A percentile compares a stretch with the other conserved stretches of the same genome.
Evolutionary conservation across 768 basidiomycete genomes (phyloP).

Genomic region (Omphalotus guepiniiformis): DNA sequence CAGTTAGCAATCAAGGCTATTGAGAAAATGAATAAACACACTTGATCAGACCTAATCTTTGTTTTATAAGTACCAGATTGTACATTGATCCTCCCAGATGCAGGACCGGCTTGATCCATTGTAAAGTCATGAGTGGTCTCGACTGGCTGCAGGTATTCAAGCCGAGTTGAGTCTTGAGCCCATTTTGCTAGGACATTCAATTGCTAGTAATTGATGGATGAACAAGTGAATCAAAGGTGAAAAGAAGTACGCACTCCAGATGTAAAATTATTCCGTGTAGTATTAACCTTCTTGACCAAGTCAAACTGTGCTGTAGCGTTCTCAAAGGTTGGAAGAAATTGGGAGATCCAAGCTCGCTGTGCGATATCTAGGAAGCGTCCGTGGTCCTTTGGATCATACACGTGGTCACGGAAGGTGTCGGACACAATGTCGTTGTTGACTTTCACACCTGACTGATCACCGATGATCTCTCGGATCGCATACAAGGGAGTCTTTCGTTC

Average conservation of each 20-base stretch:
- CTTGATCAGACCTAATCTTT: conserved; percentile 31
- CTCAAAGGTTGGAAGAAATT: conserved; percentile 37
- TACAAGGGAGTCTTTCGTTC: conserved; percentile 33
- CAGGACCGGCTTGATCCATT: conserved; percentile 18
- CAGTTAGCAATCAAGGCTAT: not conserved
- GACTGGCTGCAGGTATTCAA: conserved; percentile 45
- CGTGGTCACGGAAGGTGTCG: conserved; percentile 30
- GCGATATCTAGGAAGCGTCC: conserved; percentile 33
- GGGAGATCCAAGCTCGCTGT: conserved; percentile 47
- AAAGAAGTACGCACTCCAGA: conserved; percentile 27
- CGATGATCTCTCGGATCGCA: conserved; percentile 38
- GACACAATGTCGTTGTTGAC: conserved; percentile 34
- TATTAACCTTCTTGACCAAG: conserved; percentile 41
- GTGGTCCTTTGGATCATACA: conserved; percentile 23
- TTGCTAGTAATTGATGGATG: conserved; percentile 18
- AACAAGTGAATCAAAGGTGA: not conserved
- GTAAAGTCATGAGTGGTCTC: conserved; percentile 39
- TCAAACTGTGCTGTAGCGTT: conserved; percentile 40
- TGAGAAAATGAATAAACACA: conserved; percentile 17
- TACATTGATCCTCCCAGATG: conserved; percentile 19
- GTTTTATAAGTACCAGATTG: conserved; percentile 37
- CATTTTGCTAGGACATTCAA: conserved; percentile 44
- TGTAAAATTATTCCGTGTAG: conserved; percentile 24
- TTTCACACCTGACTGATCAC: conserved; percentile 25
- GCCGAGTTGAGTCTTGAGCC: conserved; percentile 38